phyloP scores from a whole-genome alignment of 306 rosid genomes.

The Betula pendula region DNA sequence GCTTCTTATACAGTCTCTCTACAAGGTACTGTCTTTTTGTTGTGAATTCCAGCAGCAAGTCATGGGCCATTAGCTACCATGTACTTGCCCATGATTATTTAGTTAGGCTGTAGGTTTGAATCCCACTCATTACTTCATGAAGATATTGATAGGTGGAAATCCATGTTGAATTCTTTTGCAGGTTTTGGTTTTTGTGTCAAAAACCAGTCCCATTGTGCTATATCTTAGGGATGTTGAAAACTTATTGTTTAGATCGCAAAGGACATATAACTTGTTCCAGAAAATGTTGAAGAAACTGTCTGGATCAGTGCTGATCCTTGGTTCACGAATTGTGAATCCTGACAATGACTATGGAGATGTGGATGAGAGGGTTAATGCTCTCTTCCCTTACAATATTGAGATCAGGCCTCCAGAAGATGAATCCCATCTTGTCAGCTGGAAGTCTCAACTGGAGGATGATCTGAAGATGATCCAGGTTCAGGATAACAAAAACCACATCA shows the following conservation, averaged over 20 bases:
- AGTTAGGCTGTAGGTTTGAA: background rate
- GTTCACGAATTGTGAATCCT: slow-evolving; percentile 64
- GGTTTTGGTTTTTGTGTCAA: slow-evolving; percentile 72
- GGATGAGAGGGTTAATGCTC: slow-evolving; percentile 61
- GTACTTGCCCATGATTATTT: background rate
- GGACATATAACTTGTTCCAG: slow-evolving; percentile 67
- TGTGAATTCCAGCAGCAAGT: background rate
- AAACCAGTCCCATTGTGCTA: slow-evolving; percentile 72
- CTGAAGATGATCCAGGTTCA: slow-evolving; percentile 84
- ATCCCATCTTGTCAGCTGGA: slow-evolving; percentile 87
- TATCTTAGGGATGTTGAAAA: slow-evolving; percentile 79
- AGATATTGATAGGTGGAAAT: slow-evolving; percentile 17
- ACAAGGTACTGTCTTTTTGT: slow-evolving; percentile 55
- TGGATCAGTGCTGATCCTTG: slow-evolving; percentile 81
- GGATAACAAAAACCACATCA: slow-evolving; percentile 90
- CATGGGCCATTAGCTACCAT: background rate
- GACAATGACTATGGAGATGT: slow-evolving; percentile 54
- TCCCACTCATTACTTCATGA: background rate
- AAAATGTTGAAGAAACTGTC: slow-evolving; percentile 80
- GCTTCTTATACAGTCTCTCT: slow-evolving; percentile 78
- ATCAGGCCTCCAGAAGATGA: slow-evolving; percentile 83
- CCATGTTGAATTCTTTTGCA: slow-evolving; percentile 34
- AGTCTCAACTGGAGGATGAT: slow-evolving; percentile 82
- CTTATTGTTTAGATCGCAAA: slow-evolving; percentile 64
- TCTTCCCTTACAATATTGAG: slow-evolving; percentile 85